These are phyloP conservation scores for Deinandra increscens DNA, from an alignment of 129 eudicot genomes.

Conservation along the genomic window DNA sequence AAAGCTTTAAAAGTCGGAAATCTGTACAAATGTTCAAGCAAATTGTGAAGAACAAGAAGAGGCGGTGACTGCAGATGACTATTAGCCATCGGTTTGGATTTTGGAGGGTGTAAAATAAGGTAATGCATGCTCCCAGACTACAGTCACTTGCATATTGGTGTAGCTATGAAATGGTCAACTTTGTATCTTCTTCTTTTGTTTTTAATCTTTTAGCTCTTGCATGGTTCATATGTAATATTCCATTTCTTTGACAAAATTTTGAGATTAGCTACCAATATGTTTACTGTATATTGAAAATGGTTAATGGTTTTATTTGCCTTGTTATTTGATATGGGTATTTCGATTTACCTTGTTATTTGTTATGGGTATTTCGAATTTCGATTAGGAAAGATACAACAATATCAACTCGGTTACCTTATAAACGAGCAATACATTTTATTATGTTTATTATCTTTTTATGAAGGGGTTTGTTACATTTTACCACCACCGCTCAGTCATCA, in stretches of 20 bases:
- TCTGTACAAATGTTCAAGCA: slow-evolving; percentile 14
- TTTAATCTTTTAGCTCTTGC: background rate
- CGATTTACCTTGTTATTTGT: background rate
- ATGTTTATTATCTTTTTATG: too few relatives aligned
- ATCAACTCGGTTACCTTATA: background rate
- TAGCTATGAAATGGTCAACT: slow-evolving; percentile 1
- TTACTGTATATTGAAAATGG: slow-evolving; percentile 4
- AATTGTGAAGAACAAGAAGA: slow-evolving; percentile 19
- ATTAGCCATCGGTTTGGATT: background rate
- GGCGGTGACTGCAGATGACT: slow-evolving; percentile 4
- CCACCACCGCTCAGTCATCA: too few relatives aligned
- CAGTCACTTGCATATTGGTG: slow-evolving; percentile 14
- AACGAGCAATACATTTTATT: too few relatives aligned
- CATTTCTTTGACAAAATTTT: slow-evolving; percentile 19
- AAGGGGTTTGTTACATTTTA: too few relatives aligned
- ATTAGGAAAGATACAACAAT: too few relatives aligned
- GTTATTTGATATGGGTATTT: background rate
- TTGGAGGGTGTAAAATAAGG: slow-evolving; percentile 21
- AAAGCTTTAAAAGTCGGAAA: slow-evolving; percentile 13
- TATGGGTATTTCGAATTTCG: too few relatives aligned
- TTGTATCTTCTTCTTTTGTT: background rate
- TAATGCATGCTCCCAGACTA: slow-evolving; percentile 16
- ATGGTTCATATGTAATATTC: slow-evolving; percentile 15
- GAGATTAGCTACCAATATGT: slow-evolving; percentile 11
- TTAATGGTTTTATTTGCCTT: background rate